A percentile compares a stretch with the other conserved stretches of the same genome.
These are phyloP conservation scores for Endocalyx cinctus DNA, from an alignment of 2,329 filamentous ascomycete species.

Conservation along the genomic window DNA sequence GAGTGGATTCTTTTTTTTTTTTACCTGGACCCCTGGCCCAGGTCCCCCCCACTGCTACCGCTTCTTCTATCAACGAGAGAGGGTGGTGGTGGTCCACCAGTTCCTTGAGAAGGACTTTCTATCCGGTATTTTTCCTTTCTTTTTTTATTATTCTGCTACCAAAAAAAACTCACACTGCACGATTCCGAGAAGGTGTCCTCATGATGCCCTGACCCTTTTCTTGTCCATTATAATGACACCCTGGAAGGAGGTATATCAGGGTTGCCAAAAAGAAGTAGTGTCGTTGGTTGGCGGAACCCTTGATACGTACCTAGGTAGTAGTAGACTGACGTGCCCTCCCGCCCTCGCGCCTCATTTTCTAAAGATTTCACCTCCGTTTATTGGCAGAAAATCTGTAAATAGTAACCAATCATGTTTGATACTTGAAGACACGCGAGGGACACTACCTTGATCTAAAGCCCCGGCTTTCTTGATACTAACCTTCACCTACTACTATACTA, in stretches of 20 bases:
- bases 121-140: conserved; percentile 24
- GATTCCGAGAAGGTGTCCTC: conserved; percentile 33
- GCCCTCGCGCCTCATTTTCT: conserved; percentile 25
- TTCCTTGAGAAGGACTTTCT: conserved; percentile 21
- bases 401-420: conserved; percentile 42
- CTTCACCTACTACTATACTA: conserved; percentile 30
- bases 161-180: conserved; percentile 26
- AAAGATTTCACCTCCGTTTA: conserved; percentile 28
- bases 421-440: conserved; percentile 36
- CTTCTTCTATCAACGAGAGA: conserved; percentile 18
- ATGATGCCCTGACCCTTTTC: conserved; percentile 29
- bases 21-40: too few relatives aligned
- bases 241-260: conserved; percentile 32
- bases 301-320: conserved; percentile 32
- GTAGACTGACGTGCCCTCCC: conserved; percentile 35
- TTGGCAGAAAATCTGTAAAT: conserved; percentile 34
- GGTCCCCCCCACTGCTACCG: conserved; percentile 26
- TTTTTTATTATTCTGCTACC: too few relatives aligned
- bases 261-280: conserved; percentile 34
- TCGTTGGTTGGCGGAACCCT: conserved; percentile 29
- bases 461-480: conserved; percentile 20
- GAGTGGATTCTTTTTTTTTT: conserved; percentile 20
- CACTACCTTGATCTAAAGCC: conserved; percentile 33
- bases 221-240: conserved; percentile 27
- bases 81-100: conserved; percentile 22